Base-by-base conservation (phyloP, 1,284 basidiomycete genomes). In the Ganoderma sinense region DNA sequence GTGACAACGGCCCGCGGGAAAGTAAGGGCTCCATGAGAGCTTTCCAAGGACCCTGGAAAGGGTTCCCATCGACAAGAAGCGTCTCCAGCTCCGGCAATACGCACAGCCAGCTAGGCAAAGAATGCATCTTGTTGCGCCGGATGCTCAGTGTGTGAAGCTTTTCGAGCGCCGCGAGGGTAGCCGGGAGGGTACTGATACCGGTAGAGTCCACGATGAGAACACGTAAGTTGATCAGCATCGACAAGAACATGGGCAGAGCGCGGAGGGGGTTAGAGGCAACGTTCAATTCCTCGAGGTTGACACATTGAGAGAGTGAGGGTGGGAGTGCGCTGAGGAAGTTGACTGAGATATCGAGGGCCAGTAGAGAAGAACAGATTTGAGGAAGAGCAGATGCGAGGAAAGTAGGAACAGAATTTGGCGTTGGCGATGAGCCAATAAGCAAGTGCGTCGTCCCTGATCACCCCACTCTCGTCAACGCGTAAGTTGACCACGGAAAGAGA, bases 91-190 rank as follows among this genome's bases (percentile, higher is more conserved):
- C 88, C 23, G 89, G 86, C 40, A 99, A 86, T 41, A 94, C 88
- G 79, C 94, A 95, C 56, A 99, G 86, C 97, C 98, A 99, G 71
- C 93, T 91, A 4, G 97, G 97, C 39, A 99, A 86, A n/a, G 92
- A 89, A 74, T 94, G 87, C 77, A 99, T 86, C 78, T 93, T 92
- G 82, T 99, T 99, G 76, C 92, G 85, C 68, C 97, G 91, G 62
- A 97, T 85, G 78, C 95, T 96, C 69, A 98, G 87, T 6, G 95
- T 95, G 78, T 97, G 94, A 64, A 98, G 84, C 74, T 89, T 89
- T 76, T 91, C 88, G 23, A 96, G 84, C 66, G 89, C 84, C 62
- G 85, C 85, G 63, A 97, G 83, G 60, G 90, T 84, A 69, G 89
- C 83, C 66, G 95, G 95, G 13, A 99, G 83, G 8, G 88, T 91